Evolutionary conservation across 768 basidiomycete species (phyloP).

Genomic region (Daedalea quercina): DNA sequence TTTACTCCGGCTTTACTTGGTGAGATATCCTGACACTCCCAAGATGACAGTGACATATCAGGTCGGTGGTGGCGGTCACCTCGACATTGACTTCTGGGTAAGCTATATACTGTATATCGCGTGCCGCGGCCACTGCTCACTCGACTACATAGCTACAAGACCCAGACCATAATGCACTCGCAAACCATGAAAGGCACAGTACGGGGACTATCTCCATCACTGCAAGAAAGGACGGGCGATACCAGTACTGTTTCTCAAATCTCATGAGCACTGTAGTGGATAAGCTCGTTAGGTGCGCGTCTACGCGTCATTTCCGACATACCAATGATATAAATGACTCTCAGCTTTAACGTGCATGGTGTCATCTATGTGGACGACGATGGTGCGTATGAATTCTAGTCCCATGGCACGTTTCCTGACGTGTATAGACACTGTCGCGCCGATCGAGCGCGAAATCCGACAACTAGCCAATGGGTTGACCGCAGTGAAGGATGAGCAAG

Average conservation of each 20-base stretch:
- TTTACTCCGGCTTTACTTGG: not conserved
- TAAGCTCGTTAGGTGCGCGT: constrained; percentile 82
- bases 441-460: constrained; percentile 94
- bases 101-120: constrained; percentile 12
- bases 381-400: constrained; percentile 36
- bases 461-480: constrained; percentile 72
- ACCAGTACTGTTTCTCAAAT: constrained; percentile 98
- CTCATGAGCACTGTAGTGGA: constrained; percentile 96
- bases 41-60: constrained; percentile 99
- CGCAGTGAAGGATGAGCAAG: constrained; percentile 96
- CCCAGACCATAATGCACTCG: constrained; percentile 59
- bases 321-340: not conserved
- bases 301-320: not conserved
- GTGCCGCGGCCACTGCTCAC: not conserved
- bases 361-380: constrained; percentile 91
- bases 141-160: constrained; percentile 59
- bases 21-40: not conserved
- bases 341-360: constrained; percentile 90
- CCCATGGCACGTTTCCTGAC: not conserved
- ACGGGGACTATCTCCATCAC: constrained; percentile 88
- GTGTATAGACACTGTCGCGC: constrained; percentile 74
- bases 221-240: constrained; percentile 78
- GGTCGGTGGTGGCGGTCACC: constrained; percentile 93
- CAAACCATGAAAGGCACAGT: constrained; percentile 79
- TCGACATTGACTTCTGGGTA: constrained; percentile 98